Evolutionary conservation across 176 grass and related monocot species (phyloP), one percentile per base, ranked within the genome.

Genomic region (Musa itinerans): DNA sequence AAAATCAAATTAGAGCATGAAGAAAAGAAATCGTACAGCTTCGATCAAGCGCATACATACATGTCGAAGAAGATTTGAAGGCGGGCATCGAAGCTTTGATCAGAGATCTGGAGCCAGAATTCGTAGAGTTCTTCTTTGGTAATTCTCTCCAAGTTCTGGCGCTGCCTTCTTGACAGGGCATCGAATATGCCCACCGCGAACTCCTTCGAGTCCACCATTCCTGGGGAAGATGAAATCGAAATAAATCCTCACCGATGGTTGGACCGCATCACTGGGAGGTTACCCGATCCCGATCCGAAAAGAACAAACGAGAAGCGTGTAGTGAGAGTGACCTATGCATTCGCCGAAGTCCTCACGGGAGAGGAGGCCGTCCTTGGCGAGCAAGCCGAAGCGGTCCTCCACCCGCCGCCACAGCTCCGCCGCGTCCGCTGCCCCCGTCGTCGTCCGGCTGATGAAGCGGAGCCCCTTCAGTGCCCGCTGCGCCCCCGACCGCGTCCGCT

Each of bases 51-150:
- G 43, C 13, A 51, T 9, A 15, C 15, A 77, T 98, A 99, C 95
- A 99, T 99, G 90, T 99, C 95, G 87, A 99, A 99, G 83, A 99
- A 99, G 82, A 94, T 94, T 82, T 99, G 95, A 75, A 99, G 95
- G 0, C 95, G 86, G 16, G 95, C 95, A 83, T 99, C 95, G 79
- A 99, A 99, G 81, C 95, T 99, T 83, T 91, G 88, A 78, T 99
- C 95, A 57, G 90, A 94, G 78, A 99, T 94, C 81, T 99, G 95
- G 77, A 99, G 84, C 95, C 95, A 99, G 83, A 99, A 99, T 81
- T 94, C 90, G 85, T 94, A 91, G 83, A 99, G 83, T 73, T 99
- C 95, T 76, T 99, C 95, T 81, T 87, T 89, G 49, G 84, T 99
- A 75, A 99, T 99, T 76, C 95, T 80, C 76, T 99, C 90, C 14